A percentile compares a stretch with the other conserved stretches of the same genome.
phyloP scores from a whole-genome alignment of 306 rosid genomes.

The Geum urbanum region DNA sequence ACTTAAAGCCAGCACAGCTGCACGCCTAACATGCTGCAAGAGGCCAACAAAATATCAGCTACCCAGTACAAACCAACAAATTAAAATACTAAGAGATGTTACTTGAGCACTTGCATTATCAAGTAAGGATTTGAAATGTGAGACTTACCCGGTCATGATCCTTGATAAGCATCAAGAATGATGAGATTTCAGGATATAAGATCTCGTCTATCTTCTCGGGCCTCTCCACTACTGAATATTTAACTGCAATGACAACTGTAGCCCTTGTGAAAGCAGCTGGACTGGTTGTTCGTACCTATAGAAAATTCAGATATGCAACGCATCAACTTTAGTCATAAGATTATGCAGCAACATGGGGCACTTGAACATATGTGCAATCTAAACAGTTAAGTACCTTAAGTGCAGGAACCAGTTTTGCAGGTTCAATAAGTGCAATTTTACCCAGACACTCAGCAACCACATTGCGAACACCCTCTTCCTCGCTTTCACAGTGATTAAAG shows the following conservation, averaged over 20 bases:
- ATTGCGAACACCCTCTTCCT: conserved; percentile 98
- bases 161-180: conserved; percentile 95
- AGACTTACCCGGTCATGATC: conserved; percentile 83
- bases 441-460: conserved; percentile 98
- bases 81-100: neutral
- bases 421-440: conserved; percentile 95
- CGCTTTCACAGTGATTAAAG: conserved; percentile 95
- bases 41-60: conserved; percentile 27
- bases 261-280: conserved; percentile 96
- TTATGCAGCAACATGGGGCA: conserved; percentile 8
- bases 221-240: conserved; percentile 95
- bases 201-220: conserved; percentile 96
- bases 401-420: conserved; percentile 92
- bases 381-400: conserved; percentile 53
- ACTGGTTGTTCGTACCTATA: conserved; percentile 77
- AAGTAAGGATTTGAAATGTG: neutral
- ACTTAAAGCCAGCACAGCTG: conserved; percentile 96
- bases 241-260: conserved; percentile 97
- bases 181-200: conserved; percentile 84
- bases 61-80: conserved; percentile 29
- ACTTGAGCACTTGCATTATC: neutral
- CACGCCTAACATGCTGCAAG: conserved; percentile 96
- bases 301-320: conserved; percentile 13
- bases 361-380: conserved; percentile 15
- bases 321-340: conserved; percentile 23